Percentiles rank a stretch among this genome's conserved stretches.
phyloP scores from a whole-genome alignment of 371 early-diverging fungal genomes.

The Mortierella sp. region DNA sequence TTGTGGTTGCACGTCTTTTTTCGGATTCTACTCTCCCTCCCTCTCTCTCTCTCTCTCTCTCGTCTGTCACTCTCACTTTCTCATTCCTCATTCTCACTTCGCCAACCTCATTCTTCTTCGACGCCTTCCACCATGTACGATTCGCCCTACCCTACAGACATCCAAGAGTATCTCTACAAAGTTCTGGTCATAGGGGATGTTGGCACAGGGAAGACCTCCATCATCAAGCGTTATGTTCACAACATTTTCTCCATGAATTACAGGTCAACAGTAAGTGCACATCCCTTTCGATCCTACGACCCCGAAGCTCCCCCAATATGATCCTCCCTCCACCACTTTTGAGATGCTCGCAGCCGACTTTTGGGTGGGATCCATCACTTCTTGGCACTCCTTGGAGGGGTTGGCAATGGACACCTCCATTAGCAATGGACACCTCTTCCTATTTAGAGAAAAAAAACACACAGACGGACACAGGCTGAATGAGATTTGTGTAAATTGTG shows the following conservation, averaged over 20 bases:
- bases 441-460: too few relatives aligned
- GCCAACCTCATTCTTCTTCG: background rate
- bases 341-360: too few relatives aligned
- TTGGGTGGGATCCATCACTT: too few relatives aligned
- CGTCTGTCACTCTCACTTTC: too few relatives aligned
- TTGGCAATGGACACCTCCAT: too few relatives aligned
- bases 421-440: too few relatives aligned
- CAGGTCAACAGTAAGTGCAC: conserved; percentile 72
- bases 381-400: too few relatives aligned
- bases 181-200: conserved; percentile 83
- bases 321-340: background rate
- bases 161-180: conserved; percentile 71
- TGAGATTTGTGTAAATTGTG: too few relatives aligned
- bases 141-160: conserved; percentile 30
- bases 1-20: too few relatives aligned
- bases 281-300: conserved; percentile 47
- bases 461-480: too few relatives aligned
- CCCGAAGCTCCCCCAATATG: background rate
- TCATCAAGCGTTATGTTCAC: conserved; percentile 57
- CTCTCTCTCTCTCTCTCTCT: too few relatives aligned
- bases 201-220: conserved; percentile 70
- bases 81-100: background rate
- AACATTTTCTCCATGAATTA: conserved; percentile 76
- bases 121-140: conserved; percentile 5
- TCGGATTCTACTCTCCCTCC: too few relatives aligned